Base-by-base conservation (phyloP, 495 filamentous ascomycete genomes). In the Aspergillus ostianus region DNA sequence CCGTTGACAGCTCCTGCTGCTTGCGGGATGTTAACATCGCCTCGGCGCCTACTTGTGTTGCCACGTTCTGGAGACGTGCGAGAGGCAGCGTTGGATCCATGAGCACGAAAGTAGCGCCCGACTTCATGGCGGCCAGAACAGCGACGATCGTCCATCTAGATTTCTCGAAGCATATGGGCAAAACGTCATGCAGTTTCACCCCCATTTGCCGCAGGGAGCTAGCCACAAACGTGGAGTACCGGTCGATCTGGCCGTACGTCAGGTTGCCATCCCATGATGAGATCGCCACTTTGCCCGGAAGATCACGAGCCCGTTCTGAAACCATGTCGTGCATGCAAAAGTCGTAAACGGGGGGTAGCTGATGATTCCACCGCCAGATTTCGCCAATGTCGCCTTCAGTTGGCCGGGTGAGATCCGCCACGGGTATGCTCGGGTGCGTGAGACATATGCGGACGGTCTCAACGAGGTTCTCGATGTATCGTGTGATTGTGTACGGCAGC, bases 241-340 rank as follows among this genome's bases (percentile, higher is more conserved):
- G 50, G 20, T 82, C 73, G 6, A 84, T 59, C 57, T 83, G 61
- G 13, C 52, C 49, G 56, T 82, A 82, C 8, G 79, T 80, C 36
- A 83, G 64, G 7, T 63, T 60, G 23, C 76, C 77, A 59, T 84
- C 81, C 75, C 78, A 81, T 0, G 79, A 77, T n/a, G 58, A 61
- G 20, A 83, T 73, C 0, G 75, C 80, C 4, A 61, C 57, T 30
- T 75, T 70, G 3, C 75, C 58, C 4, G 79, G 75, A 8, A 64
- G 55, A 30, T 63, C 53, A 4, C 54, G 60, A 12, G 73, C 70
- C 29, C 76, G 73, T 47, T 77, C 62, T 0, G 64, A 54, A 32
- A 86, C 68, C 20, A 82, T 58, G 0, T 80, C 73, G 60, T 85
- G 78, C 57, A 82, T 73, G 60, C 77, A 80, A 47, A 73, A 68